Conservation (phyloP, 140 eudicot species). For the Anethum foeniculum region DNA sequence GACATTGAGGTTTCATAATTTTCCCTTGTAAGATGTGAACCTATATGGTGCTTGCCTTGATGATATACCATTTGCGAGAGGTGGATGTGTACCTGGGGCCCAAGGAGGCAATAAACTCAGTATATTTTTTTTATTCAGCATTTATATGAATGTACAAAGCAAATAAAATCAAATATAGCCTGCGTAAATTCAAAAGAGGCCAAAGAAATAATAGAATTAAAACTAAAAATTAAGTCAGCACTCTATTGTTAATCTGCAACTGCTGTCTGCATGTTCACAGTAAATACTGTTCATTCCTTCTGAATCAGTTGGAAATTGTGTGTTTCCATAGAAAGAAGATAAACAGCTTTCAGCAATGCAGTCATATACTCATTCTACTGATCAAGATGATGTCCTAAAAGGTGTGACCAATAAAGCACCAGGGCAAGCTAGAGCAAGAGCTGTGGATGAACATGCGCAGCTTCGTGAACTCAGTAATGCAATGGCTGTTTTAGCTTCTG, state of each 20-base stretch:
- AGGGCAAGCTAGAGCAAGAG: slow-evolving; percentile 55
- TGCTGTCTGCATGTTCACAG: not conserved
- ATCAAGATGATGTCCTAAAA: slow-evolving; percentile 48
- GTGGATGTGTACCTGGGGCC: too few relatives aligned
- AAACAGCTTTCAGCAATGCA: slow-evolving; percentile 46
- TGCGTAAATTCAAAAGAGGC: too few relatives aligned
- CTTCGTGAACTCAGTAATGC: slow-evolving; percentile 82
- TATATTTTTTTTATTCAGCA: slow-evolving; percentile 1
- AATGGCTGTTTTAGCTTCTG: slow-evolving; percentile 82
- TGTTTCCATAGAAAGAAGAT: slow-evolving; percentile 55
- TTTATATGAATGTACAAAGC: not conserved
- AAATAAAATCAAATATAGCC: too few relatives aligned
- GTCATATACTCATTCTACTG: slow-evolving; percentile 10
- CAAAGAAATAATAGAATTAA: too few relatives aligned
- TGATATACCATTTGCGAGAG: too few relatives aligned
- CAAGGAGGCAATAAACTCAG: too few relatives aligned
- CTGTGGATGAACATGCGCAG: slow-evolving; percentile 56
- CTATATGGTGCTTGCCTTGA: too few relatives aligned
- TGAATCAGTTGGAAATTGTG: slow-evolving; percentile 9
- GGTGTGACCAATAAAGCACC: slow-evolving; percentile 61
- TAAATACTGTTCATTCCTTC: not conserved
- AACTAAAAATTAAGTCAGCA: too few relatives aligned
- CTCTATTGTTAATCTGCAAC: too few relatives aligned
- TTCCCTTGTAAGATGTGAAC: not conserved
- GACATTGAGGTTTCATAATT: too few relatives aligned